Percentiles rank a stretch among this genome's conserved stretches.
These are phyloP conservation scores for Coniferiporia sulphurascens DNA, from an alignment of 1,284 basidiomycete species.

Conservation along the genomic window DNA sequence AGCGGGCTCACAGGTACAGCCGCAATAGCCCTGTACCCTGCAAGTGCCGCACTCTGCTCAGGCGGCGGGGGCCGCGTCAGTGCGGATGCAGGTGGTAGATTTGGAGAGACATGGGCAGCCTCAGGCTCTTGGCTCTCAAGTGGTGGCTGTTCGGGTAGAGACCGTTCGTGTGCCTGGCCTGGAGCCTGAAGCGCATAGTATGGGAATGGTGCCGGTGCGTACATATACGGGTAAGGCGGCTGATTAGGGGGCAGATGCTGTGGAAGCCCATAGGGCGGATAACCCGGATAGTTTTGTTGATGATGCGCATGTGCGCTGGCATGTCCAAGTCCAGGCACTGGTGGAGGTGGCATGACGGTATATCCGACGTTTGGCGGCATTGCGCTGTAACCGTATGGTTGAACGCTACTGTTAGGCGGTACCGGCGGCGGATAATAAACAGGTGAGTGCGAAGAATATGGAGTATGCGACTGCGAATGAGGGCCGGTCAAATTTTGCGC, in stretches of 20 bases:
- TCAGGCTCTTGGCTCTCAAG: neutral
- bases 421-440: slow-evolving; percentile 12
- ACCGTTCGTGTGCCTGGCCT: slow-evolving; percentile 3
- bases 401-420: neutral
- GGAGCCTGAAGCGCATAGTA: slow-evolving; percentile 9
- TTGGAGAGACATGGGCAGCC: slow-evolving; percentile 5
- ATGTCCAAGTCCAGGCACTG: slow-evolving; percentile 4
- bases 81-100: slow-evolving; percentile 18
- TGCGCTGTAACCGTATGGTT: slow-evolving; percentile 4
- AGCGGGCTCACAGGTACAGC: slow-evolving; percentile 15
- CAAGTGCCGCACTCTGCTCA: slow-evolving; percentile 24
- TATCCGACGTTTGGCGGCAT: slow-evolving; percentile 2
- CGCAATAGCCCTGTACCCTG: slow-evolving; percentile 22
- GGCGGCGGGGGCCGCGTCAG: slow-evolving; percentile 23
- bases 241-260: slow-evolving; percentile 8
- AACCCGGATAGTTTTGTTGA: slow-evolving; percentile 6
- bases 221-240: slow-evolving; percentile 15
- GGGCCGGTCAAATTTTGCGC: slow-evolving; percentile 6
- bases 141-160: neutral
- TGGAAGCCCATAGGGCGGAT: slow-evolving; percentile 5
- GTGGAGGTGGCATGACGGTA: neutral
- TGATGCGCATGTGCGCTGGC: neutral
- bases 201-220: slow-evolving; percentile 9
- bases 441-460: slow-evolving; percentile 16
- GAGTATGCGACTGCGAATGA: slow-evolving; percentile 15